phyloP scores from a whole-genome alignment of 2,329 filamentous ascomycete species.

The Exophiala phaeomuriformis region DNA sequence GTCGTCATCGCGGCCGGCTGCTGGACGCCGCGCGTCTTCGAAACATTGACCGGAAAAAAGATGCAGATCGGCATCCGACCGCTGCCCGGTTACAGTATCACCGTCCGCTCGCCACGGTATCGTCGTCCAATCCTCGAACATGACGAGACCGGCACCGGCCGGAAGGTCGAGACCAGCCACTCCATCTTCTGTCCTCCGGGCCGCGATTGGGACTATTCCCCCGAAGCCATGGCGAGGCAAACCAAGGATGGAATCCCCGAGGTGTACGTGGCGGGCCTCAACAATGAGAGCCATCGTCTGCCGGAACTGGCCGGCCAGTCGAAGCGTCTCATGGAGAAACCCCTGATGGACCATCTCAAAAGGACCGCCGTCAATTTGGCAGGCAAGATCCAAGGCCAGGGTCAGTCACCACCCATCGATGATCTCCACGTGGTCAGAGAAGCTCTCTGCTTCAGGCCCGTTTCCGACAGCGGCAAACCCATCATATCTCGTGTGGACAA shows the following conservation, averaged over 20 bases:
- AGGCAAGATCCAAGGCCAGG: constrained; percentile 27
- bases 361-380: constrained; percentile 8
- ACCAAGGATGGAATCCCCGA: constrained; percentile 45
- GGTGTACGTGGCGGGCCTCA: constrained; percentile 66
- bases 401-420: constrained; percentile 25
- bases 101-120: constrained; percentile 53
- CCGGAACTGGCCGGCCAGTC: constrained; percentile 28
- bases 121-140: constrained; percentile 20
- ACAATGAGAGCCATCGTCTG: constrained; percentile 45
- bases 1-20: constrained; percentile 62
- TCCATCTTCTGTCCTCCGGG: constrained; percentile 58
- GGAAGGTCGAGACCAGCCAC: constrained; percentile 49
- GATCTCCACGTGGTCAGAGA: constrained; percentile 57
- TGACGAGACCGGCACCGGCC: constrained; percentile 9
- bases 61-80: constrained; percentile 51
- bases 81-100: constrained; percentile 64
- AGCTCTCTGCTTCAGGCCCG: constrained; percentile 64
- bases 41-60: constrained; percentile 54
- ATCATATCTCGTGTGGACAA: constrained; percentile 47
- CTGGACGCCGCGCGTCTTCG: constrained; percentile 61
- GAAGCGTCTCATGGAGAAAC: background rate
- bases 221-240: constrained; percentile 62
- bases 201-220: constrained; percentile 48
- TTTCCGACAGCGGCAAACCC: constrained; percentile 57
- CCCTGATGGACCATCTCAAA: background rate